Evolutionary conservation across 2,329 filamentous ascomycete species (phyloP).

Genomic region (Ceratocystis destructans): DNA sequence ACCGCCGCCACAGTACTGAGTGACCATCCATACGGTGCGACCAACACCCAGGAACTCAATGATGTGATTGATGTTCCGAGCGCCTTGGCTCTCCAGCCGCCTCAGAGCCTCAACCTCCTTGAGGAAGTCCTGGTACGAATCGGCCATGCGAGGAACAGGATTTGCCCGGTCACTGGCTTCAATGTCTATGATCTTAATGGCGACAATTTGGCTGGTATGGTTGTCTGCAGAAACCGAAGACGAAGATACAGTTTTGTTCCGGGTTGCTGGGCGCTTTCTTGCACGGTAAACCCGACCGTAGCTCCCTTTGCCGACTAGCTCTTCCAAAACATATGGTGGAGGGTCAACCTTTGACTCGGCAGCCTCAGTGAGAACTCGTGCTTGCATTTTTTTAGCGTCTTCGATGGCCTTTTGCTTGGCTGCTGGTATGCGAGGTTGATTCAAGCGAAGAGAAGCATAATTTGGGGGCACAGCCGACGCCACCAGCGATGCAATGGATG

Average conservation of each 20-base stretch:
- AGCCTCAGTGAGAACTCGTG: constrained; percentile 47
- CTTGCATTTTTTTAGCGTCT: constrained; percentile 58
- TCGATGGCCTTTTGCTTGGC: constrained; percentile 49
- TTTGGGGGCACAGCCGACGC: neutral
- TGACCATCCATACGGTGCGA: constrained; percentile 76
- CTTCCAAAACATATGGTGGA: constrained; percentile 53
- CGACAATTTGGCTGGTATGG: constrained; percentile 42
- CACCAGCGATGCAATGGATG: neutral
- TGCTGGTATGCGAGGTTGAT: constrained; percentile 29
- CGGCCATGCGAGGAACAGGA: constrained; percentile 48
- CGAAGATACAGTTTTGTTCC: neutral
- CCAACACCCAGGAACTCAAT: constrained; percentile 67
- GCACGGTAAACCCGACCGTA: constrained; percentile 64
- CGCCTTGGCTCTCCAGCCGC: constrained; percentile 57
- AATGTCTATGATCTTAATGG: constrained; percentile 73
- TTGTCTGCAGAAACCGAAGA: neutral
- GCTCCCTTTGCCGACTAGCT: constrained; percentile 61
- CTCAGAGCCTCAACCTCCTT: constrained; percentile 58
- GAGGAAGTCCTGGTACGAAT: constrained; percentile 55
- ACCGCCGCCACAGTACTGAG: constrained; percentile 72
- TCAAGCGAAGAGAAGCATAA: constrained; percentile 4
- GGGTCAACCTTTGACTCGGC: constrained; percentile 44
- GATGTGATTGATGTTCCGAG: constrained; percentile 67
- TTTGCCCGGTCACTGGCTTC: constrained; percentile 53
- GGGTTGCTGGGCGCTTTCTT: constrained; percentile 24